Conservation (phyloP, 371 early-diverging fungal genomes). For the Mortierella sp. region DNA sequence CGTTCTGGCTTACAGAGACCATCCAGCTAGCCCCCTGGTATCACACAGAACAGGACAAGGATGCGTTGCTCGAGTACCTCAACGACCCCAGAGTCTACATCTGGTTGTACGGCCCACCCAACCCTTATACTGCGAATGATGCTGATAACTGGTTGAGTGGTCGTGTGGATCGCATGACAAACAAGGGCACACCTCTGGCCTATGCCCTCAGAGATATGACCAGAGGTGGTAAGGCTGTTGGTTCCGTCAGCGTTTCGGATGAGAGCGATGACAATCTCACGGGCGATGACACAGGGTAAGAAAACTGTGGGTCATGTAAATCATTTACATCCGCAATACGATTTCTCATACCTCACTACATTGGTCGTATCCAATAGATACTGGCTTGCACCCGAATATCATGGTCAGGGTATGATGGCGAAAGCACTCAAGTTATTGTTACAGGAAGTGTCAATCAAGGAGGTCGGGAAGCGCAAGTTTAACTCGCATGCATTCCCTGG, state of each 20-base stretch:
- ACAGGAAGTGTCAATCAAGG: slow-evolving; percentile 14
- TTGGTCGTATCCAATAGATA: too few species aligned
- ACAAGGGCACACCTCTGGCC: slow-evolving; percentile 21
- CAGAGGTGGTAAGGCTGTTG: slow-evolving; percentile 24
- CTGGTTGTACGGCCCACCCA: slow-evolving; percentile 33
- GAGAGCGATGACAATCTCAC: slow-evolving; percentile 30
- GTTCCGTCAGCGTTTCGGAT: slow-evolving; percentile 12
- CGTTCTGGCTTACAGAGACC: slow-evolving; percentile 45
- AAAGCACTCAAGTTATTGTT: slow-evolving; percentile 35
- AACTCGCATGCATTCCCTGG: slow-evolving; percentile 19
- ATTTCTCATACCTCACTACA: too few species aligned
- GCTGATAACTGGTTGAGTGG: slow-evolving; percentile 26
- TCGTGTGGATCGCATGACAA: slow-evolving; percentile 23
- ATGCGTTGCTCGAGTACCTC: slow-evolving; percentile 16
- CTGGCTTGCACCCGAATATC: slow-evolving; percentile 47
- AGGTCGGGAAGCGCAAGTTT: slow-evolving; percentile 51
- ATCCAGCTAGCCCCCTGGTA: slow-evolving; percentile 31
- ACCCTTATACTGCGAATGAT: slow-evolving; percentile 30
- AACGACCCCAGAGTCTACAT: slow-evolving; percentile 26
- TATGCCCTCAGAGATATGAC: slow-evolving; percentile 33
- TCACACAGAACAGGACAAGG: slow-evolving; percentile 35
- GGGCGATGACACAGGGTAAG: slow-evolving; percentile 48
- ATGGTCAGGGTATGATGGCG: slow-evolving; percentile 41
- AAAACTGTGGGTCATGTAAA: neutral
- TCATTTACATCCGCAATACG: neutral